Evolutionary conservation across 148 eudicot genomes (phyloP), one percentile per base, ranked within the genome.

Genomic region (Silene latifolia): DNA sequence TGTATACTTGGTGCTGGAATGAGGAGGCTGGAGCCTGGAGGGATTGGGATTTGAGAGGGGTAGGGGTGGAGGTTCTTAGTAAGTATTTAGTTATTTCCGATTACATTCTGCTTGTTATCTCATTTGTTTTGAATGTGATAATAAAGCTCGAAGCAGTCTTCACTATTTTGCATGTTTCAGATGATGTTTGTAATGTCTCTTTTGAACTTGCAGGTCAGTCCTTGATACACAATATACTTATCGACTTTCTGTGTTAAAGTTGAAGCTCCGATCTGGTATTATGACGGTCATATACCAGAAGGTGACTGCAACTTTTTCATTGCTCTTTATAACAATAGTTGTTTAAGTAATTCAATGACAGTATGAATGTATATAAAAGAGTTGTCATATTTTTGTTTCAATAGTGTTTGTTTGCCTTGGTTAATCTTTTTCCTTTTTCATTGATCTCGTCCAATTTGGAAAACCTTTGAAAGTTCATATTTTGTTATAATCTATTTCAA

Each of bases 181-280:
- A 71, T 61, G 42, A 61, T 81, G 71, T 79, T 58, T 71, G 13
- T 73, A 51, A 67, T 64, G 10, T 20, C 57, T 74, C 46, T 35
- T 70, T 81, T 17, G 32, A 79, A 82, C 74, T 76, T 83, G 87
- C 91, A 94, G 98, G 84, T 95, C 97, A 63, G 78, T 92, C 85
- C 93, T 95, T 63, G 97, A 95, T 80, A 95, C 98, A 46, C 98
- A 95, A 67, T 95, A 95, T 71, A 86, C 92, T 73, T 92, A 84
- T 89, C 91, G 78, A 71, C 92, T 95, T 68, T 84, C 96, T 69
- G 80, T 84, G 73, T 80, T 95, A 64, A 92, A 86, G 85, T 79
- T 95, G 76, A 95, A 85, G 89, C 86, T 92, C 76, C 86, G 98
- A 71, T 84, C 97, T 74, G 81, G 97, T 80, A 88, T 95, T 68